These are phyloP conservation scores for Sonneratia alba DNA, from an alignment of 345 rosid genomes.

Conservation along the genomic window DNA sequence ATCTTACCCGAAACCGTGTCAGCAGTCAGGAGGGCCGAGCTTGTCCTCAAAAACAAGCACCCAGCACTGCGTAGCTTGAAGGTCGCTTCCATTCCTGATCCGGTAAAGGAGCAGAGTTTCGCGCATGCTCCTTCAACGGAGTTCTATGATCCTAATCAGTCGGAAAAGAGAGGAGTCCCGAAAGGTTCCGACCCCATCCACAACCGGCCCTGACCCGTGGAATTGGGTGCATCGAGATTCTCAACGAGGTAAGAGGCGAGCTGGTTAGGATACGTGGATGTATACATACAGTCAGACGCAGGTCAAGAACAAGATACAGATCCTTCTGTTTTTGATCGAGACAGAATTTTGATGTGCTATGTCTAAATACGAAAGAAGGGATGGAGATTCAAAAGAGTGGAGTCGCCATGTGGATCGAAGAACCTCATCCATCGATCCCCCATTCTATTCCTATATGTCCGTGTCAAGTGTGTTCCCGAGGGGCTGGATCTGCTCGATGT, in stretches of 20 bases:
- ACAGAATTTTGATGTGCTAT: too few relatives aligned
- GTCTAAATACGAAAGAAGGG: too few relatives aligned
- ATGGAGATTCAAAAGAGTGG: too few relatives aligned
- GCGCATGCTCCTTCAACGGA: slow-evolving; percentile 36
- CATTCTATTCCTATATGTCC: too few relatives aligned
- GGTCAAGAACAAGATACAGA: too few relatives aligned
- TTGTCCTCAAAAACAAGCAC: neutral
- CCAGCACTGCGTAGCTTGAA: slow-evolving; percentile 10
- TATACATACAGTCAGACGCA: too few relatives aligned
- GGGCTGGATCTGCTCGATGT: too few relatives aligned
- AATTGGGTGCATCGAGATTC: neutral
- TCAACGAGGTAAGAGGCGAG: neutral
- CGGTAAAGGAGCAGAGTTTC: slow-evolving; percentile 6
- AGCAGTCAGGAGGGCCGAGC: neutral
- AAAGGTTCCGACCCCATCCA: slow-evolving; percentile 93
- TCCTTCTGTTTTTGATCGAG: too few relatives aligned
- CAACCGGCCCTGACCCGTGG: slow-evolving; percentile 42
- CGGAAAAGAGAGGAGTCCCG: slow-evolving; percentile 52
- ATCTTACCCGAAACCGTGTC: slow-evolving; percentile 9
- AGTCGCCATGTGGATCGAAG: too few relatives aligned
- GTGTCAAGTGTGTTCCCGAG: too few relatives aligned
- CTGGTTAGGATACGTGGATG: too few relatives aligned
- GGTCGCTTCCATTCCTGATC: slow-evolving; percentile 16
- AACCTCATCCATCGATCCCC: too few relatives aligned
- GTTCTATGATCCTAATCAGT: slow-evolving; percentile 47